Base-by-base conservation (phyloP, 2,329 filamentous ascomycete species). In the Paecilomyces sp. region DNA sequence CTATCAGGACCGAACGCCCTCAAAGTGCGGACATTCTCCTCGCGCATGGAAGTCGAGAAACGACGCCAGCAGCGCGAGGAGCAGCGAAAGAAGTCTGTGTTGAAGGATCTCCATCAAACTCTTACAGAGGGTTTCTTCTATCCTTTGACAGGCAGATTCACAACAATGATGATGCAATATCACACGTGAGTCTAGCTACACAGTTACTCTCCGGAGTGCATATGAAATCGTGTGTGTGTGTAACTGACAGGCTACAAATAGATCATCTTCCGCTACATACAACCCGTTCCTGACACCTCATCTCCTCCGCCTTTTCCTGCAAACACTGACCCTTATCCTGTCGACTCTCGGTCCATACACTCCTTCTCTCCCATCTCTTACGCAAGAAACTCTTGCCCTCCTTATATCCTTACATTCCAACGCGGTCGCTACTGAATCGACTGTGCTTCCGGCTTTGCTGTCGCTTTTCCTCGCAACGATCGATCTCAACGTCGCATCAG, bases 11-110 rank as follows among this genome's bases (percentile, higher is more conserved):
- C 94, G 0, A 86, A 92, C 65, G 84, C 88, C 5, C 84, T 99
- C 54, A 97, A 97, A 77, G 84, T 97, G 24, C 87, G 91, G 30
- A 96, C 88, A 2, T 96, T 97, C 75, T 93, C 88, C 11, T 90
- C 89, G 0, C 86, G 89, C 18, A 86, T 92, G 72, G 81, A 85
- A 60, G 81, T 87, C 18, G 83, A 88, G 67, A 83, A 83, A 59
- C 81, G 79, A 57, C 75, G 77, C 12, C 74, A 77, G 57, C 71
- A 76, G 55, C 73, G 72, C 55, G 70, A 74, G 33, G 67, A 70
- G 11, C 70, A 77, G 62, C 79, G 83, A 55, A 81, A 79, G 55
- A 80, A 80, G 59, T 80, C 86, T 3, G 88, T 88, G 13, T 83
- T 88, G 11, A 96, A 96, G 69, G 87, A 87, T 8, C 86, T 96